A percentile compares a stretch with the other conserved stretches of the same genome.
phyloP scores from a whole-genome alignment of 495 filamentous ascomycete species.

The Trichoderma orchidacearum region DNA sequence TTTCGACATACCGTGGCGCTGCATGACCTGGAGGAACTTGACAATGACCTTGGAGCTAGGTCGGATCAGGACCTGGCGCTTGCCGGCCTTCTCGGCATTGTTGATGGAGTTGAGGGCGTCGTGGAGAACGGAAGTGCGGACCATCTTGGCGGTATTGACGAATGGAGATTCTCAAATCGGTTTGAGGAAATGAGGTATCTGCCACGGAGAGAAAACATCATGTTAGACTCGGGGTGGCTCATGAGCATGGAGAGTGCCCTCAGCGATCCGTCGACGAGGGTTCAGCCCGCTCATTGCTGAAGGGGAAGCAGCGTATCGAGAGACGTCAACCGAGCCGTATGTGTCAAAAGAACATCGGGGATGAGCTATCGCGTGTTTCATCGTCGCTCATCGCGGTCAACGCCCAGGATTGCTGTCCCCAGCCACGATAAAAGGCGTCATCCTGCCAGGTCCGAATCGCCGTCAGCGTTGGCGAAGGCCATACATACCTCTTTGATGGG shows the following conservation, averaged over 20 bases:
- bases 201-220: constrained; percentile 15
- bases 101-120: constrained; percentile 99
- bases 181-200: constrained; percentile 64
- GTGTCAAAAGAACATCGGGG: background rate
- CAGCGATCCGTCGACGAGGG: constrained; percentile 46
- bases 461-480: constrained; percentile 6
- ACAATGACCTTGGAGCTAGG: constrained; percentile 98
- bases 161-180: constrained; percentile 68
- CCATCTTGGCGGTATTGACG: constrained; percentile 63
- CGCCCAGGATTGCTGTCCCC: constrained; percentile 33
- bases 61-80: constrained; percentile 94
- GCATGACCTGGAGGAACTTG: constrained; percentile 98
- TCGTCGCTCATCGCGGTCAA: constrained; percentile 10
- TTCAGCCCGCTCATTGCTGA: constrained; percentile 81
- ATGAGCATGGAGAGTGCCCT: constrained; percentile 91
- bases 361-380: constrained; percentile 6
- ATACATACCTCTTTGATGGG: constrained; percentile 28
- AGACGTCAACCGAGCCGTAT: constrained; percentile 3
- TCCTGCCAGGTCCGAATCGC: constrained; percentile 21
- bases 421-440: constrained; percentile 31
- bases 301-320: constrained; percentile 59
- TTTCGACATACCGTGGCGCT: constrained; percentile 80
- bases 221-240: constrained; percentile 75
- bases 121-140: constrained; percentile 96
- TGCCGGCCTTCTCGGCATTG: constrained; percentile 98